phyloP scores from a whole-genome alignment of 2,329 filamentous ascomycete species.

The Raffaelea deltoideospora region DNA sequence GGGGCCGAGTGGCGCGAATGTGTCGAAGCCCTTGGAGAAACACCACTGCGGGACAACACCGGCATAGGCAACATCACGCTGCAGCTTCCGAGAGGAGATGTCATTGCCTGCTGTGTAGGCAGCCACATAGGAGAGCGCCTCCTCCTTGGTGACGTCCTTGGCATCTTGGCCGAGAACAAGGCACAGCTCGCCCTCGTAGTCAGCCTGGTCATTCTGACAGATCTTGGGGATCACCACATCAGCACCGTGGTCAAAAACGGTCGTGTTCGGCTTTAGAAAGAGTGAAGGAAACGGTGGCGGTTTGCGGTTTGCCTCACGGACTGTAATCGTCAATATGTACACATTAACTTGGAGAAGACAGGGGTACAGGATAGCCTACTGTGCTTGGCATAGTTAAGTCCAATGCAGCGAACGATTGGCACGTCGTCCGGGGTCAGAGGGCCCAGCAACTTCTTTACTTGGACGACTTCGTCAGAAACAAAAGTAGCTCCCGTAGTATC shows the following conservation, averaged over 20 bases:
- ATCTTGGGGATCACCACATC: slow-evolving; percentile 30
- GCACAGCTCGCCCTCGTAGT: slow-evolving; percentile 20
- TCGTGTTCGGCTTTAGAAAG: slow-evolving; percentile 33
- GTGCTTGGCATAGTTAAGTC: slow-evolving; percentile 45
- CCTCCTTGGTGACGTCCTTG: slow-evolving; percentile 27
- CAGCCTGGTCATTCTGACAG: no score
- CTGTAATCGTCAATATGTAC: no score
- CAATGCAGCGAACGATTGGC: slow-evolving; percentile 41
- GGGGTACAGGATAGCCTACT: no score
- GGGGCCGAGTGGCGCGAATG: slow-evolving; percentile 38
- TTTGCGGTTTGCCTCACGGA: slow-evolving; percentile 33
- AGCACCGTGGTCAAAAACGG: slow-evolving; percentile 19
- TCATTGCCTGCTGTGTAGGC: slow-evolving; percentile 42
- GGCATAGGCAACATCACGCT: slow-evolving; percentile 27
- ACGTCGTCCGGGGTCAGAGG: slow-evolving; percentile 35
- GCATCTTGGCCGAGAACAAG: slow-evolving; percentile 4
- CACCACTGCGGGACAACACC: slow-evolving; percentile 38
- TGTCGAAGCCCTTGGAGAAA: slow-evolving; percentile 44
- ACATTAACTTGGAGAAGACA: no score
- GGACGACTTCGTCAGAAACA: slow-evolving; percentile 37
- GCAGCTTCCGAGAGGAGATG: slow-evolving; percentile 39
- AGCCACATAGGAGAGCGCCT: slow-evolving; percentile 33
- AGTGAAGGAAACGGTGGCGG: slow-evolving; percentile 32
- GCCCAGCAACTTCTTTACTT: slow-evolving; percentile 36
- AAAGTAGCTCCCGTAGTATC: slow-evolving; percentile 27